Conservation (phyloP, 768 basidiomycete species). For the Boletus sensibilis region DNA sequence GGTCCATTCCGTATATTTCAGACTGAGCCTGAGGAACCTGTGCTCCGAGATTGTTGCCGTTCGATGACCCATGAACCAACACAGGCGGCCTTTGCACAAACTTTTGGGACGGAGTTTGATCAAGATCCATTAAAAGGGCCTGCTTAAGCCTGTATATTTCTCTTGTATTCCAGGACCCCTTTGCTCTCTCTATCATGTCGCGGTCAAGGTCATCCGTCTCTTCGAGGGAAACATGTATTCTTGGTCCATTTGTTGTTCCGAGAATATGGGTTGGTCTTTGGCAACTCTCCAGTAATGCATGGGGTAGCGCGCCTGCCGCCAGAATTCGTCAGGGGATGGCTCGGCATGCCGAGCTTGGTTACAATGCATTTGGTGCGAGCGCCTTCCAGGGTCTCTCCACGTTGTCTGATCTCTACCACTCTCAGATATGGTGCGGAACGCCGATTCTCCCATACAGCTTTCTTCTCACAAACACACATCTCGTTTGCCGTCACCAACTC, state of each 20-base stretch:
- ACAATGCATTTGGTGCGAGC: slow-evolving; percentile 44
- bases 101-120: slow-evolving; percentile 36
- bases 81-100: slow-evolving; percentile 4
- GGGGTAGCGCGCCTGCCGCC: slow-evolving; percentile 70
- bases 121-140: slow-evolving; percentile 23
- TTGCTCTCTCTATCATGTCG: slow-evolving; percentile 22
- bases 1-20: slow-evolving; percentile 11
- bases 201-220: slow-evolving; percentile 8
- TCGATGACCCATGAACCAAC: background rate
- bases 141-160: slow-evolving; percentile 3
- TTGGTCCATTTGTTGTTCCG: slow-evolving; percentile 58
- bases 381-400: slow-evolving; percentile 9
- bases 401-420: slow-evolving; percentile 7
- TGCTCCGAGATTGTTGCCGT: slow-evolving; percentile 10
- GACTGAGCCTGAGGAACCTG: slow-evolving; percentile 2
- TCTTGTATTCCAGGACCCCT: slow-evolving; percentile 4
- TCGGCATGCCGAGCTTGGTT: slow-evolving; percentile 55
- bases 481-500: slow-evolving; percentile 2
- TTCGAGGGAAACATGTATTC: slow-evolving; percentile 45
- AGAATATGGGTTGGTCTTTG: slow-evolving; percentile 78
- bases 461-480: slow-evolving; percentile 18
- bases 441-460: slow-evolving; percentile 2
- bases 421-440: slow-evolving; percentile 55
- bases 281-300: slow-evolving; percentile 85
- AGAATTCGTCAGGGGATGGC: slow-evolving; percentile 69